These are phyloP conservation scores for Marsdenia floribunda DNA, from an alignment of 257 asterid species.

Conservation along the genomic window DNA sequence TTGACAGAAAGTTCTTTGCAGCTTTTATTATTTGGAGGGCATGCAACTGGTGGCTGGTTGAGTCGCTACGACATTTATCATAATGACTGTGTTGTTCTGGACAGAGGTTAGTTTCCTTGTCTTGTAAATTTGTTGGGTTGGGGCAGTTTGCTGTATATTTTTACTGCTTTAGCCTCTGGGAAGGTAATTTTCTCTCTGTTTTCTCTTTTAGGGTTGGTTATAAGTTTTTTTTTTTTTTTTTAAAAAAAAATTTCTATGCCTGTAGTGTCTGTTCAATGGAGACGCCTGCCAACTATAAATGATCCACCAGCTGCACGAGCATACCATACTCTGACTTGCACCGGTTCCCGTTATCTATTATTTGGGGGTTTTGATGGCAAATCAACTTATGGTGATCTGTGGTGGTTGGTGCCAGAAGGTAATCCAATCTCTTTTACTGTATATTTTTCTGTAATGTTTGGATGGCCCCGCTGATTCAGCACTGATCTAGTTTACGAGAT, in stretches of 20 bases:
- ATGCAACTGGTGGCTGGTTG: conserved; percentile 99
- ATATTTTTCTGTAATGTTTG: neutral
- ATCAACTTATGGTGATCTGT: conserved; percentile 82
- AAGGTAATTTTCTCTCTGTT: neutral
- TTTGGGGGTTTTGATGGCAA: conserved; percentile 99
- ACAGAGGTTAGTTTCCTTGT: conserved; percentile 62
- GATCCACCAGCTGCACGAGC: conserved; percentile 94
- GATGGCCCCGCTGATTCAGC: neutral
- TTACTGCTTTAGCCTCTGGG: neutral
- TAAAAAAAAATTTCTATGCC: conserved; percentile 5
- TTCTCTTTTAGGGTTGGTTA: neutral
- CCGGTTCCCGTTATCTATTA: conserved; percentile 69
- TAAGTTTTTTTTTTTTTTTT: neutral
- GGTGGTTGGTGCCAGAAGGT: conserved; percentile 99
- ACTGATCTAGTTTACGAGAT: neutral
- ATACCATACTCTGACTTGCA: conserved; percentile 83
- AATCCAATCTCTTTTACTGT: conserved; percentile 3
- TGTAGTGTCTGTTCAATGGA: conserved; percentile 91
- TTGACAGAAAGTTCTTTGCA: conserved; percentile 33
- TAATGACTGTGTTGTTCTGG: conserved; percentile 85
- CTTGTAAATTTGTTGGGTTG: neutral
- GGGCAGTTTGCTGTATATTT: neutral
- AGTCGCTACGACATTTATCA: conserved; percentile 93
- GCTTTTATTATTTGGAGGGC: conserved; percentile 98
- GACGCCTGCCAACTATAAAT: conserved; percentile 65